A percentile compares a stretch with the other conserved stretches of the same genome.
These are phyloP conservation scores for Fusarium lateritium DNA, from an alignment of 2,329 filamentous ascomycete species.

Conservation along the genomic window DNA sequence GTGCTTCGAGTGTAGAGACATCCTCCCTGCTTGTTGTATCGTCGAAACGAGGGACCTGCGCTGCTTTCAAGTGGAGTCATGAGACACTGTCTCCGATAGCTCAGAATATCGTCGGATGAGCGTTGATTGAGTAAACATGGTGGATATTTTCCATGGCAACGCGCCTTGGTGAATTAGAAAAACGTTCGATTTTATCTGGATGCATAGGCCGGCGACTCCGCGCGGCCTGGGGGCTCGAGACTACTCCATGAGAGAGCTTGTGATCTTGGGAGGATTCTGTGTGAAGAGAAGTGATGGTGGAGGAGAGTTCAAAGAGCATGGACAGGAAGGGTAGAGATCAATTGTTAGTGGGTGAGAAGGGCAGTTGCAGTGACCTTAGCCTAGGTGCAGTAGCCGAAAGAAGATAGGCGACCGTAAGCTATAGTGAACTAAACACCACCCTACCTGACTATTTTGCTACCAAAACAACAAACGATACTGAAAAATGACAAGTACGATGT, in stretches of 20 bases:
- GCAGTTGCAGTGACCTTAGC: neutral
- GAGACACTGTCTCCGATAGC: conserved; percentile 47
- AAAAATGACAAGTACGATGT: conserved; percentile 18
- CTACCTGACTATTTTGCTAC: conserved; percentile 17
- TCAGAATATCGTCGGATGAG: conserved; percentile 33
- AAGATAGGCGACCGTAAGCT: conserved; percentile 1
- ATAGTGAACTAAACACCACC: conserved; percentile 16
- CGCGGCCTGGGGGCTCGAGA: neutral
- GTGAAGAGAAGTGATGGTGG: conserved; percentile 10
- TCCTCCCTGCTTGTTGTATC: conserved; percentile 43
- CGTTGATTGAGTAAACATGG: conserved; percentile 32
- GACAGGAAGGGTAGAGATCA: neutral
- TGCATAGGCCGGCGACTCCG: conserved; percentile 23
- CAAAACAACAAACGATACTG: conserved; percentile 2
- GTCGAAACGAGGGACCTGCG: conserved; percentile 27
- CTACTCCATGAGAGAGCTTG: conserved; percentile 3
- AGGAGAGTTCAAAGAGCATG: conserved; percentile 16
- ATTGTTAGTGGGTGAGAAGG: neutral
- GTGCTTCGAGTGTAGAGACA: conserved; percentile 23
- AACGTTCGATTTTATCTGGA: conserved; percentile 19
- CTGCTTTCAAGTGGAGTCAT: conserved; percentile 40
- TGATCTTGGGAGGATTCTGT: neutral
- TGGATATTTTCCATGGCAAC: conserved; percentile 38
- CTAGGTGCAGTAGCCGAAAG: neutral
- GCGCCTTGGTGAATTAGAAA: conserved; percentile 21